These are phyloP conservation scores for Lyophyllum atratum DNA, from an alignment of 768 basidiomycete genomes.

Conservation along the genomic window DNA sequence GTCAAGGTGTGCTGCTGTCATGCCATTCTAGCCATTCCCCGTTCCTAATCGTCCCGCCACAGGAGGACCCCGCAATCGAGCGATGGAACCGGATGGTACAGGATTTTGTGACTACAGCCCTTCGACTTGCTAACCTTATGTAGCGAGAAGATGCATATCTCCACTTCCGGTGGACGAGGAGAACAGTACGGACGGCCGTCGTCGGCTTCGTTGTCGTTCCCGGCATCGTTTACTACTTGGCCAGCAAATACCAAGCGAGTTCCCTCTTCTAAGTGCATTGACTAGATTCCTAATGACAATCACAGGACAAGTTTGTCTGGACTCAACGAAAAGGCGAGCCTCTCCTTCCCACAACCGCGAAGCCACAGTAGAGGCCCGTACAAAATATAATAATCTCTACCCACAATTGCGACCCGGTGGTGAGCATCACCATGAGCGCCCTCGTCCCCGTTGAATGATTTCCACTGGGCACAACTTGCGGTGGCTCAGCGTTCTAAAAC, in stretches of 20 bases:
- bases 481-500: conserved; percentile 40
- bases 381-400: conserved; percentile 4
- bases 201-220: conserved; percentile 71
- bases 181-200: conserved; percentile 61
- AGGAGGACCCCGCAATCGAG: conserved; percentile 63
- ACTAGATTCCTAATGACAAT: conserved; percentile 9
- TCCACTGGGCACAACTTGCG: not conserved
- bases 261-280: not conserved
- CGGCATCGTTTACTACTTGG: conserved; percentile 50
- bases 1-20: conserved; percentile 47
- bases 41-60: conserved; percentile 2
- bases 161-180: conserved; percentile 78
- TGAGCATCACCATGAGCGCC: too few species aligned
- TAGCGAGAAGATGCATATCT: conserved; percentile 87
- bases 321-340: conserved; percentile 50
- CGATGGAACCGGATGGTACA: conserved; percentile 53
- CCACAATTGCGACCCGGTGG: too few species aligned
- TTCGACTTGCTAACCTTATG: conserved; percentile 6
- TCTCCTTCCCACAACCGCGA: conserved; percentile 20
- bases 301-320: conserved; percentile 48
- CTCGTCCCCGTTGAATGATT: too few species aligned
- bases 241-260: conserved; percentile 47
- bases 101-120: not conserved
- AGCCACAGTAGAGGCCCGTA: conserved; percentile 14
- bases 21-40: not conserved